Evolutionary conservation across 2,329 filamentous ascomycete species (phyloP).

Genomic region (Penicillium thymicola): DNA sequence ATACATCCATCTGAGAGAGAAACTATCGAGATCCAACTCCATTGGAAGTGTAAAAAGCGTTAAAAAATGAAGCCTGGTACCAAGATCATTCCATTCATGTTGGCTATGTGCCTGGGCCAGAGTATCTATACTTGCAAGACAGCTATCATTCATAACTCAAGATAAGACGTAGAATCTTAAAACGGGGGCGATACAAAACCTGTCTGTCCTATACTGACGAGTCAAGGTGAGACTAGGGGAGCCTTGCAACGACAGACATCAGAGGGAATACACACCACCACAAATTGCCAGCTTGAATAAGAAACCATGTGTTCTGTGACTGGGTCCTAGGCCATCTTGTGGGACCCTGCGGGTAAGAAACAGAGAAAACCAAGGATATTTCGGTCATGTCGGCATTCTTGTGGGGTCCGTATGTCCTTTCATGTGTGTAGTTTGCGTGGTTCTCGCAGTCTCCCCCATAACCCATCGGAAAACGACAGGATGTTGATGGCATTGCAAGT

Average conservation of each 20-base stretch:
- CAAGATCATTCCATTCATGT: background rate
- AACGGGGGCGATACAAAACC: background rate
- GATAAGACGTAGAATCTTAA: background rate
- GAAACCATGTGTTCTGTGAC: background rate
- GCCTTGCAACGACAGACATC: background rate
- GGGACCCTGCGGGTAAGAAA: too few relatives aligned
- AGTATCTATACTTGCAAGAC: background rate
- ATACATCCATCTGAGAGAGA: background rate
- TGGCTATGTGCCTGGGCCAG: background rate
- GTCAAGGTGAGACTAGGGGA: background rate
- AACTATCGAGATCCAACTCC: background rate
- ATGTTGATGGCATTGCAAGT: too few relatives aligned
- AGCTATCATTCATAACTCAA: background rate
- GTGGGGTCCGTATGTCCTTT: background rate
- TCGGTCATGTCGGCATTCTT: background rate
- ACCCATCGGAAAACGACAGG: too few relatives aligned
- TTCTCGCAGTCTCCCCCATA: too few relatives aligned
- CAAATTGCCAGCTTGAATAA: background rate
- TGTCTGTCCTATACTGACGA: background rate
- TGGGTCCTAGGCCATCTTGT: background rate
- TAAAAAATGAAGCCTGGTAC: background rate
- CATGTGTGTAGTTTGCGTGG: background rate
- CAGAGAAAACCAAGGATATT: background rate
- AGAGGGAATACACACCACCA: background rate
- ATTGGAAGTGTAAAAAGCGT: background rate